These are phyloP conservation scores for Fusarium globosum DNA, from an alignment of 2,329 filamentous ascomycete species.

Conservation along the genomic window DNA sequence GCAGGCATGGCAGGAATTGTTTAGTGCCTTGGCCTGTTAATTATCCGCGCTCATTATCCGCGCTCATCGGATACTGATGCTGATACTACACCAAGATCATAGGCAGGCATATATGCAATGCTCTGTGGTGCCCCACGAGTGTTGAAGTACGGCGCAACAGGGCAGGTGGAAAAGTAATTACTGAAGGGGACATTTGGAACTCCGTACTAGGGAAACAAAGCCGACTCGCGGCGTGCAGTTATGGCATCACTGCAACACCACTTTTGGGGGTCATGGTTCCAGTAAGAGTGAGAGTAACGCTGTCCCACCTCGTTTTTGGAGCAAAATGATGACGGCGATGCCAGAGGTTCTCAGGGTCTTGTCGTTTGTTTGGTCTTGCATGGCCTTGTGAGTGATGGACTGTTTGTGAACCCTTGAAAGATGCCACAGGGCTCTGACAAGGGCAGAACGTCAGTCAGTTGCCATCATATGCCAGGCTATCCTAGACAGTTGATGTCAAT, in stretches of 20 bases:
- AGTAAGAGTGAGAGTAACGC: conserved; percentile 27
- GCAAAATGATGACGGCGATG: conserved; percentile 44
- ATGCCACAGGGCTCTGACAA: too few species aligned
- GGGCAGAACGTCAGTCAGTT: conserved; percentile 43
- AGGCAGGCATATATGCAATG: conserved; percentile 27
- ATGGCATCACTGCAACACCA: conserved; percentile 47
- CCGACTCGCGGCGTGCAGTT: conserved; percentile 32
- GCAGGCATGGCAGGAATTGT: not conserved
- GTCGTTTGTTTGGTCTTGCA: conserved; percentile 33
- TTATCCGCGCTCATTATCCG: conserved; percentile 31
- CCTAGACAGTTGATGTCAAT: conserved; percentile 44
- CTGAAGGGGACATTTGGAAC: conserved; percentile 1
- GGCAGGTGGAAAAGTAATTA: conserved; percentile 29
- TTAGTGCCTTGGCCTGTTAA: conserved; percentile 22
- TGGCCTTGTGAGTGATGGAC: conserved; percentile 8
- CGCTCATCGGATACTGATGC: conserved; percentile 27
- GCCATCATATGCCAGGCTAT: conserved; percentile 36
- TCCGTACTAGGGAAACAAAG: conserved; percentile 13
- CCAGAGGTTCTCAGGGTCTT: conserved; percentile 38
- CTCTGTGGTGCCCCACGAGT: conserved; percentile 26
- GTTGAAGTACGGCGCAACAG: conserved; percentile 17
- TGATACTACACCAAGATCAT: conserved; percentile 27
- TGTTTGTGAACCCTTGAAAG: too few species aligned
- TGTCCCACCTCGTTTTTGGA: conserved; percentile 42
- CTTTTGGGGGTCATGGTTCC: conserved; percentile 28